Conservation (phyloP, 2,329 filamentous ascomycete genomes). For the Zymoseptoria brevis region DNA sequence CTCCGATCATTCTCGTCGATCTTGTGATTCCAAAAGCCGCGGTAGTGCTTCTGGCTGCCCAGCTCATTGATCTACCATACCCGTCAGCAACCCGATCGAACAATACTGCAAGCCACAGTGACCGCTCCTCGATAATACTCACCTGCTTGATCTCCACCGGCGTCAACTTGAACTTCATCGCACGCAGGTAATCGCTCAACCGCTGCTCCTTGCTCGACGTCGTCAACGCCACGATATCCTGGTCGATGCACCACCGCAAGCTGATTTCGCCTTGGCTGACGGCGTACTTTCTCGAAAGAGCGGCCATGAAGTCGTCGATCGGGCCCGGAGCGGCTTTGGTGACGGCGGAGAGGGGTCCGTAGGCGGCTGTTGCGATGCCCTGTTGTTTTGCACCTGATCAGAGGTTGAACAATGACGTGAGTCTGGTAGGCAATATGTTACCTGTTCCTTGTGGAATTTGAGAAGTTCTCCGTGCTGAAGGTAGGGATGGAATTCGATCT, state of each 20-base stretch:
- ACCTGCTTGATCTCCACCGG: slow-evolving; percentile 48
- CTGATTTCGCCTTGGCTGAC: slow-evolving; percentile 50
- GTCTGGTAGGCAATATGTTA: neutral
- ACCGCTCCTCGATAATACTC: slow-evolving; percentile 1
- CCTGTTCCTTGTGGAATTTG: slow-evolving; percentile 39
- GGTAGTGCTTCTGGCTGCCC: slow-evolving; percentile 44
- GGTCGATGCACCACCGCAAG: slow-evolving; percentile 54
- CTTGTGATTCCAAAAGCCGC: slow-evolving; percentile 46
- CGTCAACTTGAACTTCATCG: slow-evolving; percentile 51
- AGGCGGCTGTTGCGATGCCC: slow-evolving; percentile 42
- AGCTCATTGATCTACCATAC: slow-evolving; percentile 35
- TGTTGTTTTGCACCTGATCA: neutral
- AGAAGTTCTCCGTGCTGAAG: slow-evolving; percentile 16
- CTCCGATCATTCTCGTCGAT: slow-evolving; percentile 37
- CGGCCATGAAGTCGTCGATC: slow-evolving; percentile 44
- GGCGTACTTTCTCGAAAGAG: slow-evolving; percentile 53
- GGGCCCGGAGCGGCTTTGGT: slow-evolving; percentile 50
- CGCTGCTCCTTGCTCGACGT: slow-evolving; percentile 54
- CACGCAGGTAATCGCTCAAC: slow-evolving; percentile 49
- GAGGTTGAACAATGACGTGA: too few relatives aligned
- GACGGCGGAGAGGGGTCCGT: slow-evolving; percentile 42
- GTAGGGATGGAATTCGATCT: slow-evolving; percentile 20
- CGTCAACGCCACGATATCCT: slow-evolving; percentile 51
- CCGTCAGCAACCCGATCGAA: neutral
- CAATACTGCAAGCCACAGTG: too few relatives aligned